Percentiles rank a stretch among this genome's conserved stretches.
Conservation (phyloP, 2,329 filamentous ascomycete genomes). For the Apiospora arundinis region DNA sequence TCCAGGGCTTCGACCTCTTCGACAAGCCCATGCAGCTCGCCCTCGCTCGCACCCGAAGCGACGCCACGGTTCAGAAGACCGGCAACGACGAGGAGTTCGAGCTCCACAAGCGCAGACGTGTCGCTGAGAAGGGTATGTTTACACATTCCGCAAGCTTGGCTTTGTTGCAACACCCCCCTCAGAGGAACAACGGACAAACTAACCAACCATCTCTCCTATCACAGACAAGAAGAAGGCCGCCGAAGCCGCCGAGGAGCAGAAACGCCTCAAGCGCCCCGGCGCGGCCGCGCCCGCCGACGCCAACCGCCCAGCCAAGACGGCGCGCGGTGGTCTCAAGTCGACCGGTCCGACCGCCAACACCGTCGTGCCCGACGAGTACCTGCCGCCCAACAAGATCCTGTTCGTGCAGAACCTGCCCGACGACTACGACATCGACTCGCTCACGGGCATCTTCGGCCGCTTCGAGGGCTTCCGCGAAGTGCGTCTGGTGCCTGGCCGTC, state of each 20-base stretch:
- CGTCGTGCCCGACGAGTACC: conserved; percentile 94
- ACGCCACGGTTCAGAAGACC: conserved; percentile 80
- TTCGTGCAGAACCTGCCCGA: conserved; percentile 93
- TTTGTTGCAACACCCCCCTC: background rate
- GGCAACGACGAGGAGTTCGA: conserved; percentile 85
- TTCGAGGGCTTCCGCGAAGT: conserved; percentile 97
- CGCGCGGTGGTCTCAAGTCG: conserved; percentile 78
- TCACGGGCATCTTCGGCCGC: conserved; percentile 81
- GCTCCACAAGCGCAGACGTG: conserved; percentile 79
- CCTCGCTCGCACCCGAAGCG: conserved; percentile 82
- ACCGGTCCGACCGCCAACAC: conserved; percentile 70
- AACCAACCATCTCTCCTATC: background rate
- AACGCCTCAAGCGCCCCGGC: conserved; percentile 71
- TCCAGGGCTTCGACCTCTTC: conserved; percentile 92
- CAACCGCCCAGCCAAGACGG: conserved; percentile 70
- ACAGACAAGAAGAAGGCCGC: conserved; percentile 79
- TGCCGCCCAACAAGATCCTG: conserved; percentile 95
- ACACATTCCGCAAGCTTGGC: background rate
- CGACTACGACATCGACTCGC: conserved; percentile 79
- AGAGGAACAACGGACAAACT: background rate
- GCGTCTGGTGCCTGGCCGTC: conserved; percentile 82
- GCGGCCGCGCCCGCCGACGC: conserved; percentile 53
- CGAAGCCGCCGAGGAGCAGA: conserved; percentile 79
- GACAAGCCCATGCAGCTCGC: conserved; percentile 88
- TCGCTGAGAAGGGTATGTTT: conserved; percentile 86